Conservation (phyloP, 2,329 filamentous ascomycete genomes). For the Penicillium hordei region DNA sequence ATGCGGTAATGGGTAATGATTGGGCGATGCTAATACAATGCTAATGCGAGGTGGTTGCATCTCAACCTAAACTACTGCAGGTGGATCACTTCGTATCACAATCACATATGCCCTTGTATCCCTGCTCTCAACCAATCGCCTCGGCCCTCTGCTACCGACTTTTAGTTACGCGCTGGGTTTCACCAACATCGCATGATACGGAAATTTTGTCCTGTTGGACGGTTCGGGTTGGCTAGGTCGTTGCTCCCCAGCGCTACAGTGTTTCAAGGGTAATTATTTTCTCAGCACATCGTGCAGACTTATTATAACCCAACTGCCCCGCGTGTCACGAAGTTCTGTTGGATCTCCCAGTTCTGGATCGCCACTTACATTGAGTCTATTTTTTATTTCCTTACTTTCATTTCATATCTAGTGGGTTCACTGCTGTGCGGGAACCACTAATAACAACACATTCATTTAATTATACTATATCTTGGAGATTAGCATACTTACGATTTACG, state of each 20-base stretch:
- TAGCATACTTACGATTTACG: neutral
- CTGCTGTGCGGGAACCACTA: constrained; percentile 1
- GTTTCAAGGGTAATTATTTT: neutral
- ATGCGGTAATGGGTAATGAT: neutral
- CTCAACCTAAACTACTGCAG: constrained; percentile 17
- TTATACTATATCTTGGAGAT: neutral
- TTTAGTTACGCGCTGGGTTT: constrained; percentile 15
- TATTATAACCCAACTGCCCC: constrained; percentile 3
- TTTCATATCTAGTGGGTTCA: constrained; percentile 1
- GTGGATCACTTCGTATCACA: constrained; percentile 20
- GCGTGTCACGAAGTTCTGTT: neutral
- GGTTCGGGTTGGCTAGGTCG: neutral
- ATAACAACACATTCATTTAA: constrained; percentile 2
- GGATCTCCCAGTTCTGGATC: neutral
- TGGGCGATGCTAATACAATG: neutral
- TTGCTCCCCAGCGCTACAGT: constrained; percentile 10
- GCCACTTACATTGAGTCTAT: neutral
- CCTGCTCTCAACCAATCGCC: constrained; percentile 5
- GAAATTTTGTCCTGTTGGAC: neutral
- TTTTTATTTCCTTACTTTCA: neutral
- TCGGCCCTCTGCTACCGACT: neutral
- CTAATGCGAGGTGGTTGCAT: neutral
- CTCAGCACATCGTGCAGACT: neutral
- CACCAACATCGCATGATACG: constrained; percentile 17
- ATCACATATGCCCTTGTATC: constrained; percentile 5